phyloP scores from a whole-genome alignment of 2,329 filamentous ascomycete genomes.

The Endocalyx cinctus region DNA sequence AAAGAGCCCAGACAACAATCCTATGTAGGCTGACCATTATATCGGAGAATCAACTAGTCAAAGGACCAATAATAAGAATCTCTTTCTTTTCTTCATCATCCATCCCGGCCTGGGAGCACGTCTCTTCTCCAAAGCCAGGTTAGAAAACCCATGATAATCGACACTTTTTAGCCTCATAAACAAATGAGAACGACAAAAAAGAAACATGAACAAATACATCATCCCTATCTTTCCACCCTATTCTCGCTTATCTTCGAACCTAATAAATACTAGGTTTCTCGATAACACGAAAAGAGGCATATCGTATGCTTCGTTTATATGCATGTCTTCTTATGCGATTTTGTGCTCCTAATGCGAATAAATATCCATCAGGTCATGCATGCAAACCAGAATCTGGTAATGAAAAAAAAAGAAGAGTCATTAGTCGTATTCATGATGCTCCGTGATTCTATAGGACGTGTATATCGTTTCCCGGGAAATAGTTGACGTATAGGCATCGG shows the following conservation, averaged over 20 bases:
- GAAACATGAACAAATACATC: conserved; percentile 17
- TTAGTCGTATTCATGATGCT: conserved; percentile 27
- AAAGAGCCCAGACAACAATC: too few relatives aligned
- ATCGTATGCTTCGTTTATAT: conserved; percentile 14
- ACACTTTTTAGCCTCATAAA: neutral
- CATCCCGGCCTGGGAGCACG: too few relatives aligned
- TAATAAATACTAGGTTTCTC: too few relatives aligned
- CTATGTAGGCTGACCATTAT: too few relatives aligned
- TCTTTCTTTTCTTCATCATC: too few relatives aligned
- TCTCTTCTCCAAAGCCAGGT: too few relatives aligned
- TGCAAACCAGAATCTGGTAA: conserved; percentile 5
- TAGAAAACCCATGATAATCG: too few relatives aligned
- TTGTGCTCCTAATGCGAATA: conserved; percentile 7
- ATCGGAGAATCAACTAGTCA: too few relatives aligned
- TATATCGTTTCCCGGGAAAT: conserved; percentile 15
- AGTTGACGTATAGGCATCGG: too few relatives aligned
- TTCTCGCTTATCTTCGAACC: conserved; percentile 6
- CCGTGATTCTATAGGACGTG: conserved; percentile 24
- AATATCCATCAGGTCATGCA: conserved; percentile 9
- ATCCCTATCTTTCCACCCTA: conserved; percentile 9
- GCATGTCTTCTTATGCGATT: conserved; percentile 9
- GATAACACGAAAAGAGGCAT: too few relatives aligned
- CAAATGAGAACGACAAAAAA: conserved; percentile 3
- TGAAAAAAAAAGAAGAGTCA: conserved; percentile 13
- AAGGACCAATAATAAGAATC: too few relatives aligned